phyloP scores from a whole-genome alignment of 2,329 filamentous ascomycete species.

The Phialophora macrospora region DNA sequence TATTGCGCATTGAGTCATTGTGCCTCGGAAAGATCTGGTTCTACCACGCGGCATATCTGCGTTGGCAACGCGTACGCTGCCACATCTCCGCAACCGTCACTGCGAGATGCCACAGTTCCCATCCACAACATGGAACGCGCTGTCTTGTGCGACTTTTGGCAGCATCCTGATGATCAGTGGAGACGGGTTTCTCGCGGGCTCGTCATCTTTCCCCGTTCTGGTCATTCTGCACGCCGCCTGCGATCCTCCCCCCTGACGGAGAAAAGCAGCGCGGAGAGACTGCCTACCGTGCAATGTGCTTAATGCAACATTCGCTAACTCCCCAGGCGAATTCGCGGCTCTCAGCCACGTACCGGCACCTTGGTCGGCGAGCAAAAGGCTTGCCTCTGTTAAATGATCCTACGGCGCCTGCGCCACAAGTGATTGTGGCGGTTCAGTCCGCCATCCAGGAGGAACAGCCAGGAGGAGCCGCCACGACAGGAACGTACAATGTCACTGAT shows the following conservation, averaged over 20 bases:
- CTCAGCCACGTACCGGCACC: constrained; percentile 9
- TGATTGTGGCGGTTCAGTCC: not conserved
- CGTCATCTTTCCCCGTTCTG: not conserved
- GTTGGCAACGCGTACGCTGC: not conserved
- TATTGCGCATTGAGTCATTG: not conserved
- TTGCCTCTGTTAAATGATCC: not conserved
- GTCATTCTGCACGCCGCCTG: not conserved
- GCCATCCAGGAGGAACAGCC: not conserved
- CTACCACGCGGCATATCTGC: not conserved
- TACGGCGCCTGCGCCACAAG: constrained; percentile 2
- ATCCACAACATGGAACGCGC: not conserved
- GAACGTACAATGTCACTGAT: not conserved
- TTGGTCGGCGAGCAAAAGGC: constrained; percentile 3
- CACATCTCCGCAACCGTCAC: not conserved
- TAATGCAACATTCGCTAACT: not conserved
- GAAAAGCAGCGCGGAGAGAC: not conserved
- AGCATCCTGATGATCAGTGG: not conserved
- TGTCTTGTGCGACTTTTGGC: not conserved
- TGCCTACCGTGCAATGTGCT: not conserved
- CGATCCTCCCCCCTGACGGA: not conserved
- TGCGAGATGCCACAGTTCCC: not conserved
- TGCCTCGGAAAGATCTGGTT: not conserved
- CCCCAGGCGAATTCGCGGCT: not conserved
- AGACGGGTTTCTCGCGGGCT: too few relatives aligned
- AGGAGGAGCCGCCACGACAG: not conserved